Base-by-base conservation (phyloP, 768 basidiomycete species). In the Pulveroboletus sp. region DNA sequence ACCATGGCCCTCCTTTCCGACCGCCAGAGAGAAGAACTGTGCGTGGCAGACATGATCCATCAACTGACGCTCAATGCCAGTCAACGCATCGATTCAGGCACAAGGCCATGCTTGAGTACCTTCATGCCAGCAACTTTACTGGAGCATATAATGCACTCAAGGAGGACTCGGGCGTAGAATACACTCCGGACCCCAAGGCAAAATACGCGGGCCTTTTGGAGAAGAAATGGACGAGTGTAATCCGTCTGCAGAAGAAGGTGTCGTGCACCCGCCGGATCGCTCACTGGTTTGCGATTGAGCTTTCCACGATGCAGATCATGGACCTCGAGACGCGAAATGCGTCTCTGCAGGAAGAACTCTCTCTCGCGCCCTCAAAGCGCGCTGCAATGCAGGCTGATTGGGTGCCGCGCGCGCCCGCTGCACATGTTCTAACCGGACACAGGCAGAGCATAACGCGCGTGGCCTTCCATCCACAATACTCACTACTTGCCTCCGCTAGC, bases 151-250 rank as follows among this genome's bases (percentile, higher is more conserved):
- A 81, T 56, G 79, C 81, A 21, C 68, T 81, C 54, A 81, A 78
- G 62, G 64, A 72, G 37, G 79, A 82, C 51, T 69, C 76, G 30
- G 74, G 76, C 49, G 63, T 77, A 26, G 81, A 84, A 52, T 89
- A 86, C 65, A 75, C 77, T 4, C 89, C 88, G 14, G 93, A 95
- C 73, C 82, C 90, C 21, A 92, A 89, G 65, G 83, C 90, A 44
- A 87, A 89, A 66, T 86, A 84, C 61, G 83, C 84, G 2, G 93
- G 93, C 1, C 71, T 97, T 49, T 71, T 97, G 52, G 94, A 92
- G 75, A 95, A 95, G 84, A 97, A 97, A 70, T 97, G 94, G 94
- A 95, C 91, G 43, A 90, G 87, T 63, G 92, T 96, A 31, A 94
- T 97, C 51, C 80, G 94, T 57, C 70, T 97, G 66, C 94, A 97